A percentile compares a stretch with the other conserved stretches of the same genome.
Conservation (phyloP, 331 rosid species). For the Saraca asoca region DNA sequence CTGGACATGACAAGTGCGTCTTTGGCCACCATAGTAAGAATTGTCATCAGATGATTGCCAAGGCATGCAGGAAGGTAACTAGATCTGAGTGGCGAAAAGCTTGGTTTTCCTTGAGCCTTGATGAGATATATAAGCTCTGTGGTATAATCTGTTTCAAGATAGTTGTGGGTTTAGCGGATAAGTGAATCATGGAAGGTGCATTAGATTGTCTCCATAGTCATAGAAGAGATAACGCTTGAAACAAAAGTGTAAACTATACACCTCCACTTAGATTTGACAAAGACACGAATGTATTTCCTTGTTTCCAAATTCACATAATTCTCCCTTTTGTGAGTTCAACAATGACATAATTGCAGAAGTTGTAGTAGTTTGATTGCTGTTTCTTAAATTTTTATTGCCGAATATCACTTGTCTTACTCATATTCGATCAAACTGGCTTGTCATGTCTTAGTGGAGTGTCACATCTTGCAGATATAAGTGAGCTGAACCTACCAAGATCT, state of each 20-base stretch:
- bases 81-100: background rate
- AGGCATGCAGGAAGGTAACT: slow-evolving; percentile 3
- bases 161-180: background rate
- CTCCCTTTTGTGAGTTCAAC: slow-evolving; percentile 17
- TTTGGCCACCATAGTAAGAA: too few relatives aligned
- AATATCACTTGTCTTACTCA: slow-evolving; percentile 2
- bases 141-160: background rate
- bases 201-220: background rate
- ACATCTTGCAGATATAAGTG: slow-evolving; percentile 71
- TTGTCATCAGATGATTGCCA: too few relatives aligned
- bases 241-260: too few relatives aligned
- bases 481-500: slow-evolving; percentile 79
- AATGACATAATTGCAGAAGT: background rate
- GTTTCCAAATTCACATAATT: too few relatives aligned
- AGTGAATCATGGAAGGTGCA: background rate
- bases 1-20: background rate
- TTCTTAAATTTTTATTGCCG: slow-evolving; percentile 1
- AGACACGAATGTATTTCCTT: too few relatives aligned
- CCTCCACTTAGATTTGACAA: too few relatives aligned
- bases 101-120: background rate
- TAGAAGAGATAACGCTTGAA: too few relatives aligned
- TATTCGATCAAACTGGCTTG: slow-evolving; percentile 16
- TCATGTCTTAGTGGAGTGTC: slow-evolving; percentile 29
- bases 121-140: slow-evolving; percentile 7
- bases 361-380: too few relatives aligned